These are phyloP conservation scores for Pyrenopolyporus hunteri DNA, from an alignment of 495 filamentous ascomycete genomes.

Conservation along the genomic window DNA sequence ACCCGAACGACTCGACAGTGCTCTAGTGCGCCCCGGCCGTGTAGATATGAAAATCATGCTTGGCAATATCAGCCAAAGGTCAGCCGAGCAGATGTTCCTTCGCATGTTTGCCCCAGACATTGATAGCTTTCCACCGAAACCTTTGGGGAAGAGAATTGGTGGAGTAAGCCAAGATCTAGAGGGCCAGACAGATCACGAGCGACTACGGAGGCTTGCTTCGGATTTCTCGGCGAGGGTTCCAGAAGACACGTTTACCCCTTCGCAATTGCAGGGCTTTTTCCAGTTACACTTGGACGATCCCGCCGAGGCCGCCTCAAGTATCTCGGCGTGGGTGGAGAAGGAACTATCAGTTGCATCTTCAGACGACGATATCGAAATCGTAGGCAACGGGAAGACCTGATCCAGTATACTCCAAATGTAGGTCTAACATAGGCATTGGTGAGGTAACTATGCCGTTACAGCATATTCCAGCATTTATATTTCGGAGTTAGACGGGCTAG, in stretches of 20 bases:
- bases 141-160: conserved; percentile 13
- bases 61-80: conserved; percentile 52
- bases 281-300: conserved; percentile 62
- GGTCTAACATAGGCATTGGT: conserved; percentile 12
- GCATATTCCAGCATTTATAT: not conserved
- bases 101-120: conserved; percentile 52
- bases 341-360: conserved; percentile 34
- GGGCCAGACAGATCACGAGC: conserved; percentile 29
- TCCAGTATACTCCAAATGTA: not conserved
- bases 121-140: not conserved
- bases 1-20: conserved; percentile 68
- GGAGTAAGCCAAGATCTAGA: conserved; percentile 8
- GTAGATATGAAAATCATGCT: conserved; percentile 71
- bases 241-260: conserved; percentile 63
- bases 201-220: conserved; percentile 52
- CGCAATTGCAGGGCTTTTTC: conserved; percentile 71
- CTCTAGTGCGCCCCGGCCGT: conserved; percentile 70
- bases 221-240: conserved; percentile 60
- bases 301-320: conserved; percentile 52
- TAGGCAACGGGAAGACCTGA: conserved; percentile 32
- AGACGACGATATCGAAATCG: conserved; percentile 43
- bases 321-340: conserved; percentile 54
- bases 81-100: conserved; percentile 56
- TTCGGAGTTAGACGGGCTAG: not conserved
- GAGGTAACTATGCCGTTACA: not conserved